Evolutionary conservation across 306 rosid species (phyloP), one percentile per base, ranked within the genome.

Genomic region (Senna siamea): DNA sequence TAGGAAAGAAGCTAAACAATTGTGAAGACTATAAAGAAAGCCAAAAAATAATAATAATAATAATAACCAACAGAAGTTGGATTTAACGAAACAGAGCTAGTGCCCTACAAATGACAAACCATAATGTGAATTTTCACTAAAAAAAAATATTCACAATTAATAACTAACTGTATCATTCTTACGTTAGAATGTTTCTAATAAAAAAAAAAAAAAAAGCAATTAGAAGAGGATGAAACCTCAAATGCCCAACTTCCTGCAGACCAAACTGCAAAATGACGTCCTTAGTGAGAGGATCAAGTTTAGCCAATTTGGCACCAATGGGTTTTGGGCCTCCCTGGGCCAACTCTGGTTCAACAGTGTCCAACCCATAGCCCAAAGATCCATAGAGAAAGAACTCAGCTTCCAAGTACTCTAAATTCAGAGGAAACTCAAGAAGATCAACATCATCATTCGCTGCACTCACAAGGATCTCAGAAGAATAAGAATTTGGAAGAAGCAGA

Each of bases 171-270:
- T 26, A 26, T 26, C n/a, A n/a, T n/a, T n/a, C 30, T 26, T 3
- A 26, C 1, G 3, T 26, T 26, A 26, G 30, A n/a, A 26, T 26
- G 1, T 26, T 26, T 26, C 30, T 26, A 26, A 26, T 26, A 26
- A 26, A 26, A 26, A 26, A 26, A 1, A 3, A 26, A 26, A 26
- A 1, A 1, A 26, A 26, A 26, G 30, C 30, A 26, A 26, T 26
- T 26, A 26, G 30, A 26, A 26, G 30, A 26, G 1, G 30, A 26
- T 26, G 2, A 26, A 26, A 88, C 93, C 90, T 83, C 83, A 88
- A 76, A 59, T 90, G 92, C 17, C 93, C 93, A 53, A 88, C 91
- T 88, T 90, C 93, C 52, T 88, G 93, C 34, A 43, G 88, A 47
- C 47, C 96, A 61, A 90, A 90, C 47, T 90, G 88, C 51, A 15